Base-by-base conservation (phyloP, 2,329 filamentous ascomycete species). In the Phialocephala subalpina region DNA sequence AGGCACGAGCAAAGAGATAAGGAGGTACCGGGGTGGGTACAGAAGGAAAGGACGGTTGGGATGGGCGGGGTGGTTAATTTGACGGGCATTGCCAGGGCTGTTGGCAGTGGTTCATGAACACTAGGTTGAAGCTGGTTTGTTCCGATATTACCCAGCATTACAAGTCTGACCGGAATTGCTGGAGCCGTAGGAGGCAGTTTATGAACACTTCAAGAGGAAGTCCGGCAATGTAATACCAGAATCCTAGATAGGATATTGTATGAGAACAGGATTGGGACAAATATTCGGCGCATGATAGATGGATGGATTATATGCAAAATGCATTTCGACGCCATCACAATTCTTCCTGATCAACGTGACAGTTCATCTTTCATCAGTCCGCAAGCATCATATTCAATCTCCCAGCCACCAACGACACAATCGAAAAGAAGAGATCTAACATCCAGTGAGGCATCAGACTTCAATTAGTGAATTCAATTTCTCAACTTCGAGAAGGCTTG, bases 21-120 rank as follows among this genome's bases (percentile, higher is more conserved):
- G 2, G 86, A 87, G 53, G 89, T 94, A 42, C 90, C 92, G 0
- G 93, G 92, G 0, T 96, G 92, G 92, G 92, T 94, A 9, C 86
- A 84, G 70, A 79, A 64, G 16, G 72, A 74, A 62, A 69, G 64
- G 36, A 70, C 62, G 22, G 72, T 72, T 64, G 78, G 79, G n/a
- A 78, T 80, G 29, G 86, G 86, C 4, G 82, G 84, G 47, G 85
- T 90, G 16, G 80, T 90, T 4, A 86, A 86, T 73, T 74, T 90
- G 64, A 82, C 80, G 60, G 84, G 85, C 4, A 75, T 76, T 58
- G 85, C 84, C 25, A 82, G 84, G 69, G 81, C 85, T 11, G 82
- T 81, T n/a, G 82, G 82, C 20, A 70, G 69, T 29, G 67, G 68
- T 40, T 63, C 57, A 65, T 61, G 58, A 66, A 42, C 16, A n/a